Percentiles rank a stretch among this genome's conserved stretches.
These are phyloP conservation scores for Paratinospora sagittata DNA, from an alignment of 164 flowering plant species.

Conservation along the genomic window DNA sequence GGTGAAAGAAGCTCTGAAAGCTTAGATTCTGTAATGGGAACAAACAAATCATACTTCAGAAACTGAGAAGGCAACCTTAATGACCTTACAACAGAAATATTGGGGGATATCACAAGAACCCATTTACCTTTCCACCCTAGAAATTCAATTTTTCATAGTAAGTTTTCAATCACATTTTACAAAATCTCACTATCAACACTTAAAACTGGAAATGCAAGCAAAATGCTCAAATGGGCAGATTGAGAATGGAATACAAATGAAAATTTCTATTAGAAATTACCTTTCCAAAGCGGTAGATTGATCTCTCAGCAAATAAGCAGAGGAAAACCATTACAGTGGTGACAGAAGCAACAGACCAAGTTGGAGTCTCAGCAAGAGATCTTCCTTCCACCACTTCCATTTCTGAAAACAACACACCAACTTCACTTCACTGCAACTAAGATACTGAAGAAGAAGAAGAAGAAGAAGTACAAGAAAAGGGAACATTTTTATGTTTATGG, in stretches of 20 bases:
- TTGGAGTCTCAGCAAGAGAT: conserved; percentile 80
- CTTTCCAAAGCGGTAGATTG: conserved; percentile 74
- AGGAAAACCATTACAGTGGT: conserved; percentile 72
- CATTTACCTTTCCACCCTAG: too few relatives aligned
- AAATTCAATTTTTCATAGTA: too few relatives aligned
- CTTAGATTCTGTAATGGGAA: not conserved
- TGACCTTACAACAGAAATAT: not conserved
- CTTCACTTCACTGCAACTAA: conserved; percentile 4
- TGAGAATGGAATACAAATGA: not conserved
- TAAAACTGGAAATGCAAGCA: not conserved
- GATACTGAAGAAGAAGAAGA: not conserved
- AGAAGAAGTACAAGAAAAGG: not conserved
- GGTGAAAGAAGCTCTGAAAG: too few relatives aligned
- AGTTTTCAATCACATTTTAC: too few relatives aligned
- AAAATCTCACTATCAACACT: not conserved
- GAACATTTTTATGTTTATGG: not conserved
- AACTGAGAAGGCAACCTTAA: not conserved
- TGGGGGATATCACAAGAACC: too few relatives aligned
- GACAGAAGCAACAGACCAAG: conserved; percentile 81
- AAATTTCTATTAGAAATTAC: conserved; percentile 21
- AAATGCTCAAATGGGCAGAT: not conserved
- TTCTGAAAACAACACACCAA: conserved; percentile 6
- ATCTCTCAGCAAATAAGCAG: conserved; percentile 54
- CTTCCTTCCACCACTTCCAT: conserved; percentile 43
- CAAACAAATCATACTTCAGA: not conserved